Conservation (phyloP, 305 asterid species). For the Plantago coronopus region DNA sequence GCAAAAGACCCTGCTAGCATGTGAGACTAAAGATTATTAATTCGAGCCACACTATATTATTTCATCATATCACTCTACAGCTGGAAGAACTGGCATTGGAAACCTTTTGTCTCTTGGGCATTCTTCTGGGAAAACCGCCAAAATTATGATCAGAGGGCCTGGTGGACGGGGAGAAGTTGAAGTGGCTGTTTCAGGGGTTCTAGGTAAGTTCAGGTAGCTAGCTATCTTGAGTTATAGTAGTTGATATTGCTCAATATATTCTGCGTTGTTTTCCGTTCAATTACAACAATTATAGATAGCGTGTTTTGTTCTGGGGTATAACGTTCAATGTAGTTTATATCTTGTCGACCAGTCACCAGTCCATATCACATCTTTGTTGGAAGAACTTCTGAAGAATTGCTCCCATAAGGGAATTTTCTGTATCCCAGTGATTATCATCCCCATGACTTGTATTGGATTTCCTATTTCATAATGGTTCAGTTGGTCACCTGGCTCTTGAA, state of each 20-base stretch:
- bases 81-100: slow-evolving; percentile 92
- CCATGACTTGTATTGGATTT: background rate
- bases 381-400: no score
- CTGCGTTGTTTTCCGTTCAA: background rate
- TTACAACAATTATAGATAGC: background rate
- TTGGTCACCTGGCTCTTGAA: no score
- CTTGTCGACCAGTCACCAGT: background rate
- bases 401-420: no score
- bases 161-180: slow-evolving; percentile 99
- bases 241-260: background rate
- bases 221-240: slow-evolving; percentile 6
- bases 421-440: no score
- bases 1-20: no score
- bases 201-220: slow-evolving; percentile 41
- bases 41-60: slow-evolving; percentile 9
- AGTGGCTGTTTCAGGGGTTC: slow-evolving; percentile 96
- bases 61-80: slow-evolving; percentile 34
- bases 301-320: no score
- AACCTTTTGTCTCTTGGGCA: slow-evolving; percentile 88
- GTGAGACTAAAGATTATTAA: background rate
- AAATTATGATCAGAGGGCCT: slow-evolving; percentile 95
- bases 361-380: background rate
- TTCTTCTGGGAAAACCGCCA: slow-evolving; percentile 78
- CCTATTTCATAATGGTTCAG: no score
- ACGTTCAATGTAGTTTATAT: background rate